A percentile compares a stretch with the other conserved stretches of the same genome.
These are phyloP conservation scores for Leccinum griseonigrum DNA, from an alignment of 1,284 basidiomycete genomes.

Conservation along the genomic window DNA sequence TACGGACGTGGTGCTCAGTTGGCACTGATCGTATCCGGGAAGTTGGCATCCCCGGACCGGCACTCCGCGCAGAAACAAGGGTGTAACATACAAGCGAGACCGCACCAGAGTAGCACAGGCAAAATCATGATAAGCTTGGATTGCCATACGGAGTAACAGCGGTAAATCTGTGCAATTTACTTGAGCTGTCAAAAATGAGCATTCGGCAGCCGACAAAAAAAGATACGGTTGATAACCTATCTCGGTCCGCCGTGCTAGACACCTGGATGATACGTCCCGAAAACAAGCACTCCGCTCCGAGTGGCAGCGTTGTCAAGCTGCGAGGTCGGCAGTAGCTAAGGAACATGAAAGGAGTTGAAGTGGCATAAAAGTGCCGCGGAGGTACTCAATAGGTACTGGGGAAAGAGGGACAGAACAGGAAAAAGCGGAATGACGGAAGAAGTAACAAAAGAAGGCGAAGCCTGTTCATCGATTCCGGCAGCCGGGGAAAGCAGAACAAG, in stretches of 20 bases:
- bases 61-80: not conserved
- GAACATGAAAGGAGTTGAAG: not conserved
- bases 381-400: not conserved
- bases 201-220: not conserved
- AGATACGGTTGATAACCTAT: not conserved
- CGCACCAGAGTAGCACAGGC: not conserved
- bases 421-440: not conserved
- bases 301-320: not conserved
- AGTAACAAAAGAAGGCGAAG: not conserved
- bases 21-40: no score
- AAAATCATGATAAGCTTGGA: not conserved
- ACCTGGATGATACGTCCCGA: not conserved
- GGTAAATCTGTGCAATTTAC: not conserved
- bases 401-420: not conserved
- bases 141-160: not conserved
- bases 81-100: not conserved
- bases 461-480: not conserved
- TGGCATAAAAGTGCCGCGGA: not conserved
- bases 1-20: no score
- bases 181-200: no score
- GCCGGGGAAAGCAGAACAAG: not conserved
- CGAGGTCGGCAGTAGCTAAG: not conserved
- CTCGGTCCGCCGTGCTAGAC: not conserved
- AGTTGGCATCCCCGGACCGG: no score
- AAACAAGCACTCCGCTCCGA: not conserved